These are phyloP conservation scores for Juglanconis sp. DNA, from an alignment of 2,329 filamentous ascomycete genomes.

Conservation along the genomic window DNA sequence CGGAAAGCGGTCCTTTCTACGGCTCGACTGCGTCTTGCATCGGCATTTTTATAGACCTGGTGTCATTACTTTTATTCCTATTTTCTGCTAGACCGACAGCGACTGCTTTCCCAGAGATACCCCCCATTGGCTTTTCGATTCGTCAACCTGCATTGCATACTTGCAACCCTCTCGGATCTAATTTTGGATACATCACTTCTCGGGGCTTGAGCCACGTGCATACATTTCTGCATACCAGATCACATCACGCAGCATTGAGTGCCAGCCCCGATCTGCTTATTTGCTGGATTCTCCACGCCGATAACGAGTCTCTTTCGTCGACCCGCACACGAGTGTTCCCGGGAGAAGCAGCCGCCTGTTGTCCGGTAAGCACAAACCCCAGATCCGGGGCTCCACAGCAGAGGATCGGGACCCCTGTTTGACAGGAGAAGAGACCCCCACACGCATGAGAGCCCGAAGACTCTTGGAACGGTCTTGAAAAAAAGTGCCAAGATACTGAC, in stretches of 20 bases:
- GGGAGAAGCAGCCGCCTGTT: neutral
- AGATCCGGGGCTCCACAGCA: neutral
- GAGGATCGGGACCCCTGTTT: neutral
- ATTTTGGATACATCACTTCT: constrained; percentile 2
- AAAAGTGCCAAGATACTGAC: neutral
- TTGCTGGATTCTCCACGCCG: constrained; percentile 1
- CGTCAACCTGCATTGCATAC: neutral
- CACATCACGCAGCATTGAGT: constrained; percentile 21
- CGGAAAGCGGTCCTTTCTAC: neutral
- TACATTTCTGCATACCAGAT: constrained; percentile 23
- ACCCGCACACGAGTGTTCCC: neutral
- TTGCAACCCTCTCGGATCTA: neutral
- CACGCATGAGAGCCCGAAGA: neutral
- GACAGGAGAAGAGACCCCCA: neutral
- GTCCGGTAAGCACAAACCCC: neutral
- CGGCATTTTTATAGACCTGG: constrained; percentile 16
- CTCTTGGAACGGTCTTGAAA: neutral
- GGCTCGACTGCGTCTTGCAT: constrained; percentile 3
- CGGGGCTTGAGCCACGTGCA: constrained; percentile 21
- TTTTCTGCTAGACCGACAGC: constrained; percentile 6
- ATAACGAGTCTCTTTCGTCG: neutral
- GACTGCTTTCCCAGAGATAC: constrained; percentile 11
- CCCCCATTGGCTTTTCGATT: constrained; percentile 7
- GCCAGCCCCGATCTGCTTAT: neutral
- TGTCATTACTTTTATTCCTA: constrained; percentile 11